These are phyloP conservation scores for Saccharum hybrid DNA, from an alignment of 202 grass and related monocot species.

Conservation along the genomic window DNA sequence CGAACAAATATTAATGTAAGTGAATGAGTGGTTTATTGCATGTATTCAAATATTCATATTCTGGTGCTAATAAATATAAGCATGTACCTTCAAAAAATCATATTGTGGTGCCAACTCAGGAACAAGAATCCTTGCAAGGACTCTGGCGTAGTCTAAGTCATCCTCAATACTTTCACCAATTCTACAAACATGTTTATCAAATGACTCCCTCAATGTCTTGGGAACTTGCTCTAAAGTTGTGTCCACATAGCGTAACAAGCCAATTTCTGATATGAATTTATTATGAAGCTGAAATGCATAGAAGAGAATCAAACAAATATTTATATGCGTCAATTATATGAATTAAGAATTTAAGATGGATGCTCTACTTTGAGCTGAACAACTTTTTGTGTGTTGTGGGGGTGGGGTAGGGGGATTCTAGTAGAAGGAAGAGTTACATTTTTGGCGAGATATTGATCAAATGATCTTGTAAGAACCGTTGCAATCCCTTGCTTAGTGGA, in stretches of 20 bases:
- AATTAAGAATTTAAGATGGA: neutral
- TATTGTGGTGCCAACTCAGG: too few relatives aligned
- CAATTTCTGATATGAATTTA: neutral
- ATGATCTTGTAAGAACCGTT: neutral
- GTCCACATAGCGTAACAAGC: neutral
- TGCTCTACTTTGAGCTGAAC: too few relatives aligned
- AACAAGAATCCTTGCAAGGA: too few relatives aligned
- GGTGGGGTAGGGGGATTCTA: neutral
- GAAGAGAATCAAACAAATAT: neutral
- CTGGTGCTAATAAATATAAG: too few relatives aligned
- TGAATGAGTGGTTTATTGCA: too few relatives aligned
- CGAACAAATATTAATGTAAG: too few relatives aligned
- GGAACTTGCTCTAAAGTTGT: neutral
- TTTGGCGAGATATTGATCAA: neutral
- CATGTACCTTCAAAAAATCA: too few relatives aligned
- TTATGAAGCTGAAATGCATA: neutral
- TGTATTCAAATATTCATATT: too few relatives aligned
- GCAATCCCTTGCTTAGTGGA: constrained; percentile 6
- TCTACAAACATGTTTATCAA: too few relatives aligned
- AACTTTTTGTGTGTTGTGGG: too few relatives aligned
- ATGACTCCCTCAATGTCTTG: neutral
- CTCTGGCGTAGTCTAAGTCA: too few relatives aligned
- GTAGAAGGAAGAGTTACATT: neutral
- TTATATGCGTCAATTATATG: neutral
- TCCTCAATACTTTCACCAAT: too few relatives aligned